Evolutionary conservation across 139 green algal genomes (phyloP).

Genomic region (Picochlorum sp.): DNA sequence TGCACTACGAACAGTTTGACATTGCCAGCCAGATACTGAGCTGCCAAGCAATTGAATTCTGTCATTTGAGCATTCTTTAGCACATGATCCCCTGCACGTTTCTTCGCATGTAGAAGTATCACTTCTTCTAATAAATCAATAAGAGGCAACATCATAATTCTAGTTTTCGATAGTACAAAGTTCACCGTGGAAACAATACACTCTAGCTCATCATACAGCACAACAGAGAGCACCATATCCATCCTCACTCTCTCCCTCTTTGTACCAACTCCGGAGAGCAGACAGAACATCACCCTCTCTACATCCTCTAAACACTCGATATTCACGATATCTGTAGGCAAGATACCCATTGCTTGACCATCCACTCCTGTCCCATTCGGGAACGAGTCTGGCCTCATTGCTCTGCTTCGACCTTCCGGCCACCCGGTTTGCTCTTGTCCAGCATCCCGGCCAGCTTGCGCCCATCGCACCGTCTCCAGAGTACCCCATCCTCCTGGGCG

Average conservation of each 20-base stretch:
- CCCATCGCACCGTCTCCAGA: no score
- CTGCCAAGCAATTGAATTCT: slow-evolving; percentile 5
- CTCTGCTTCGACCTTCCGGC: no score
- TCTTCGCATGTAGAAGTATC: not conserved
- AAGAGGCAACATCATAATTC: not conserved
- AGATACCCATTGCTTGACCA: no score
- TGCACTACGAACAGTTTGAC: slow-evolving; percentile 1
- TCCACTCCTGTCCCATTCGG: no score
- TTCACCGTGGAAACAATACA: not conserved
- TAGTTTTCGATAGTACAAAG: not conserved
- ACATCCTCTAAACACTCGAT: not conserved
- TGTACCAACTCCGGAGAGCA: no score
- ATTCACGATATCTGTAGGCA: no score
- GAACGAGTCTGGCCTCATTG: no score
- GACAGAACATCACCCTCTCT: not conserved
- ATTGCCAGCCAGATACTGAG: not conserved
- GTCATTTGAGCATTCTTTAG: not conserved
- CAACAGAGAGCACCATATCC: not conserved
- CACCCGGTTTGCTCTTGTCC: no score
- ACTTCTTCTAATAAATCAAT: not conserved
- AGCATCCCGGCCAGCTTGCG: no score
- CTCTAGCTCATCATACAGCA: not conserved
- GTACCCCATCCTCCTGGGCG: no score
- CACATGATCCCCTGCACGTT: slow-evolving; percentile 10
- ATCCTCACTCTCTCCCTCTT: not conserved